A percentile compares a stretch with the other conserved stretches of the same genome.
Evolutionary conservation across 1,284 basidiomycete genomes (phyloP).

Genomic region (Trametes sp.): DNA sequence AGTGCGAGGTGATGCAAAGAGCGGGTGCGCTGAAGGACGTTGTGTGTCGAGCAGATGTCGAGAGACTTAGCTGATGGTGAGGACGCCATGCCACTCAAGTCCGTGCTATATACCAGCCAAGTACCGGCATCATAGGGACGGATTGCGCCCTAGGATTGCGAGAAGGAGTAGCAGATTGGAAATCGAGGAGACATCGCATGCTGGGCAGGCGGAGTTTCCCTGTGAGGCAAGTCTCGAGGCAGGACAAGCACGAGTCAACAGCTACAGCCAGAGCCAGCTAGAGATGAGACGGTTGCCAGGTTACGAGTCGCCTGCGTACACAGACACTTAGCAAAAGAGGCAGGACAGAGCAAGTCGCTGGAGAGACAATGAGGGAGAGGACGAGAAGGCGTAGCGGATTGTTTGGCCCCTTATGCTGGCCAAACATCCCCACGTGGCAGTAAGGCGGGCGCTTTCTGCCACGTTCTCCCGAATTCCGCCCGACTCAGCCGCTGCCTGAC

Average conservation of each 20-base stretch:
- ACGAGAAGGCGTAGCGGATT: slow-evolving; percentile 3
- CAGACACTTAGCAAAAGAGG: background rate
- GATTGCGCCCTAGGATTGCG: slow-evolving; percentile 20
- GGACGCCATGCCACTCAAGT: background rate
- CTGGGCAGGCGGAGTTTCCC: slow-evolving; percentile 13
- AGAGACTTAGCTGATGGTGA: slow-evolving; percentile 15
- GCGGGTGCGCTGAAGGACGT: slow-evolving; percentile 2
- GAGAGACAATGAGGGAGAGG: slow-evolving; percentile 13
- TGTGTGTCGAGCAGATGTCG: slow-evolving; percentile 2
- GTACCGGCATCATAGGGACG: background rate
- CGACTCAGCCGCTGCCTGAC: no score
- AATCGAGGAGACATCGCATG: slow-evolving; percentile 5
- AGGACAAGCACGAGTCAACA: slow-evolving; percentile 9
- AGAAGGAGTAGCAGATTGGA: slow-evolving; percentile 13
- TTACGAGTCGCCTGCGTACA: background rate
- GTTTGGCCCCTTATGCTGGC: slow-evolving; percentile 4
- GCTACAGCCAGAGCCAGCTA: background rate
- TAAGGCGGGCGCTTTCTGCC: no score
- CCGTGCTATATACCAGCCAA: slow-evolving; percentile 20
- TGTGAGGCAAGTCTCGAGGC: slow-evolving; percentile 13
- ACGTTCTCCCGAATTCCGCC: background rate
- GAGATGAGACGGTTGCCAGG: slow-evolving; percentile 2
- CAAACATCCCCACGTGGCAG: background rate
- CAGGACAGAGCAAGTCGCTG: background rate
- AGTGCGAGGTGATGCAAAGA: background rate